Evolutionary conservation across 495 filamentous ascomycete species (phyloP).

Genomic region (Staphylotrichum tortipilum): DNA sequence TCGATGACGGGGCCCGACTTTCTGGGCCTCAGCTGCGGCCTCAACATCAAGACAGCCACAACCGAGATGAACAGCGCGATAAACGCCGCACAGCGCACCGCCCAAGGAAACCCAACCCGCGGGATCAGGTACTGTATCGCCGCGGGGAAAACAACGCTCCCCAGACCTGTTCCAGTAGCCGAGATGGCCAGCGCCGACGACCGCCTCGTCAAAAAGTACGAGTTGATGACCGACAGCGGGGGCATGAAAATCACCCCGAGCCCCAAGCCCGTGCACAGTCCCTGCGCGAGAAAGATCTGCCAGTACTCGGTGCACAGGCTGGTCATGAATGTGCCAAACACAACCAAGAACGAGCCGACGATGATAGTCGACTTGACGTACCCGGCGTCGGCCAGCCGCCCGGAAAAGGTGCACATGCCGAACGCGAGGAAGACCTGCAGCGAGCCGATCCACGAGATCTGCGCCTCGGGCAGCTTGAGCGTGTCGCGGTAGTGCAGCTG

Average conservation of each 20-base stretch:
- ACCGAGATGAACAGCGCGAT: conserved; percentile 29
- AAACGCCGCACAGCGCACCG: conserved; percentile 34
- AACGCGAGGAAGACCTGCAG: conserved; percentile 38
- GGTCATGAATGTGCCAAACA: conserved; percentile 37
- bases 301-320: conserved; percentile 33
- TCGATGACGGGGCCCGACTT: conserved; percentile 32
- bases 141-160: conserved; percentile 36
- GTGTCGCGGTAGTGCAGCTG: conserved; percentile 41
- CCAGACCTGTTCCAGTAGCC: conserved; percentile 35
- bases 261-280: conserved; percentile 33
- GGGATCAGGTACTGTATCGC: conserved; percentile 37
- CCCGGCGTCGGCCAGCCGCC: conserved; percentile 35
- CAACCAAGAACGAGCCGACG: conserved; percentile 27
- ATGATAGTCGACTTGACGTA: conserved; percentile 30
- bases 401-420: conserved; percentile 31
- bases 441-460: conserved; percentile 42
- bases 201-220: conserved; percentile 33
- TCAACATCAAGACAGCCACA: conserved; percentile 23
- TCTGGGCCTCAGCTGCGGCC: conserved; percentile 25
- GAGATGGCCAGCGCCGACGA: conserved; percentile 29
- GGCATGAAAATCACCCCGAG: conserved; percentile 40
- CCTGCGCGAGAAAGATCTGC: conserved; percentile 40
- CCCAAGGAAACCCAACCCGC: conserved; percentile 36
- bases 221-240: conserved; percentile 29
- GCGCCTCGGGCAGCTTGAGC: conserved; percentile 30